Evolutionary conservation across 768 basidiomycete species (phyloP), one percentile per base, ranked within the genome.

Genomic region (Leccinum uliginosum): DNA sequence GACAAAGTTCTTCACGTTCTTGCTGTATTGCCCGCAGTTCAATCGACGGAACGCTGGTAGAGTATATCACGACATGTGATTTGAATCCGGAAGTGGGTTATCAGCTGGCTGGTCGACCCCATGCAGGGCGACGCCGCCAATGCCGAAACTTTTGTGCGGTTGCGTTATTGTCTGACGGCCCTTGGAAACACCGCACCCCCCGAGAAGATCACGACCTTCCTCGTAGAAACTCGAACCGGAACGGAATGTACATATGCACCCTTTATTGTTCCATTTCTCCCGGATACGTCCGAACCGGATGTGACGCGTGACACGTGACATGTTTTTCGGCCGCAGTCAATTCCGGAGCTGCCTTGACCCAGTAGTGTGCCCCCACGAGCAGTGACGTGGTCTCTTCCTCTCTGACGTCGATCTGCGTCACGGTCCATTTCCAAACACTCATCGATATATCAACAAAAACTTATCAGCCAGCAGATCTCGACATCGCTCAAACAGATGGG

Each of bases 1-100:
- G 38, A 60, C 38, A 27, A 38, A 21, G 21, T 50, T 21, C 45
- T 49, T 27, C 60, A 56, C 58, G 62, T 64, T 61, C 59, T 23
- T 51, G 63, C 62, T 60, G 58, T 54, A 29, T 19, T 10, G 26
- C 38, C 14, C 30, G 30, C 30, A 14, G 9, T 17, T 14, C 17
- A 23, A 4, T 48, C 26, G 26, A 48, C 27, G 17, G n/a, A 29
- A 48, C 47, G 47, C n/a, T 48, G 24, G 26, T 23, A 12, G 27
- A 19, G n/a, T 6, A 45, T 15, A 14, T 19, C 4, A 30, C 11
- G n/a, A 47, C 52, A 47, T 21, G 43, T 53, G 43, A 53, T 48
- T 48, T 54, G 19, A n/a, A 35, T 29, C 38, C n/a, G 7, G 19
- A 24, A 15, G n/a, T 32, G 17, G 34, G 15, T 35, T 35, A 19